phyloP scores from a whole-genome alignment of 2,329 filamentous ascomycete genomes.

The Daldinia eschscholtzii region DNA sequence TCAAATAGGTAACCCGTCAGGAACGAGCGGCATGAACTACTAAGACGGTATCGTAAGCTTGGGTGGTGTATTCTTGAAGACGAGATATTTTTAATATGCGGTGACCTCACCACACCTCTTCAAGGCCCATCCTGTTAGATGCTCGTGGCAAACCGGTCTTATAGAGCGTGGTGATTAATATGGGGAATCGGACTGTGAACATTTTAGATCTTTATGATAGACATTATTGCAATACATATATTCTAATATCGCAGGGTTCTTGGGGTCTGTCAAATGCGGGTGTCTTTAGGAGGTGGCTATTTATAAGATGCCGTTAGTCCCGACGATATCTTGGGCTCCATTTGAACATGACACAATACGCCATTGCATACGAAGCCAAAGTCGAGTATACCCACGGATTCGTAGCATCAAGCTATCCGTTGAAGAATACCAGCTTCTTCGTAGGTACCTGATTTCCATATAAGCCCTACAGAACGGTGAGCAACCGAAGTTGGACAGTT shows the following conservation, averaged over 20 bases:
- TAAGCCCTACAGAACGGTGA: too few species aligned
- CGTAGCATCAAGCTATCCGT: background rate
- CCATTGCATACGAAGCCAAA: background rate
- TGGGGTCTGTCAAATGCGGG: background rate
- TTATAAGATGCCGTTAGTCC: background rate
- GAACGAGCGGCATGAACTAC: slow-evolving; percentile 8
- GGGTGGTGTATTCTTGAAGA: slow-evolving; percentile 11
- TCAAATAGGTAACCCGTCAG: slow-evolving; percentile 14
- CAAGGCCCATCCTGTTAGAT: background rate
- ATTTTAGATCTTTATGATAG: slow-evolving; percentile 23
- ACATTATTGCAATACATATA: background rate
- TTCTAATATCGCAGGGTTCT: background rate
- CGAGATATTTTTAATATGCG: slow-evolving; percentile 13
- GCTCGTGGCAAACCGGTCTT: slow-evolving; percentile 5
- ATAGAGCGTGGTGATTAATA: slow-evolving; percentile 34
- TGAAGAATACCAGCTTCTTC: background rate
- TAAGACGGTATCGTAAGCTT: slow-evolving; percentile 26
- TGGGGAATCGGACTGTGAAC: slow-evolving; percentile 27
- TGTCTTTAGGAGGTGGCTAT: background rate
- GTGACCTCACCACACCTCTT: slow-evolving; percentile 22
- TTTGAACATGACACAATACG: background rate
- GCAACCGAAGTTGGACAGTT: background rate
- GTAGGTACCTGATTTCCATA: background rate
- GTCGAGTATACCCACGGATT: background rate
- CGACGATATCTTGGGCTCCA: background rate